Conservation (phyloP, 164 flowering plant genomes). For the Aristolochia contorta region DNA sequence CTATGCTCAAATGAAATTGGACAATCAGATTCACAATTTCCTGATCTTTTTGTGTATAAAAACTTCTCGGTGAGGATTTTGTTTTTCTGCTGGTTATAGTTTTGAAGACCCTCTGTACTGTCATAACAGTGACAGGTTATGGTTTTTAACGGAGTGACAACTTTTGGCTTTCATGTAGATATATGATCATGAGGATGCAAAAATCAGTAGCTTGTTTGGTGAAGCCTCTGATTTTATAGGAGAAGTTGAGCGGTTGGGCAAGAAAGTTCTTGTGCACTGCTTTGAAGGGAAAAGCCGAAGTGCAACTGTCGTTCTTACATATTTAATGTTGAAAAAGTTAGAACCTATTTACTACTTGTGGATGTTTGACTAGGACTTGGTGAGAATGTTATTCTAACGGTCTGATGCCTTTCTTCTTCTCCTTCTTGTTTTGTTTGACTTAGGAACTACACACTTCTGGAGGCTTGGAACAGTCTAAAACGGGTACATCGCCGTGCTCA, state of each 20-base stretch:
- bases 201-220: conserved; percentile 61
- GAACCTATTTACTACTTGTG: conserved; percentile 6
- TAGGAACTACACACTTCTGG: conserved; percentile 64
- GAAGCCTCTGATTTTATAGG: conserved; percentile 75
- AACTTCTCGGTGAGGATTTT: conserved; percentile 73
- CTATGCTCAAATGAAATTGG: conserved; percentile 96
- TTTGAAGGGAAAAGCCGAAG: conserved; percentile 98
- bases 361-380: neutral
- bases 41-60: conserved; percentile 69
- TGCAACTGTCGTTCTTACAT: conserved; percentile 87
- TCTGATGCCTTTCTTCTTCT: neutral
- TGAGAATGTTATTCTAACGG: neutral
- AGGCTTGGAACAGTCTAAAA: conserved; percentile 82
- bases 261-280: conserved; percentile 89
- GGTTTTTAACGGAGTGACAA: neutral
- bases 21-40: conserved; percentile 88
- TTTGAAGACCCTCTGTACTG: too few relatives aligned
- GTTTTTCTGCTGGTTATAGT: neutral
- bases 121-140: too few relatives aligned
- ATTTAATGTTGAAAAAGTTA: conserved; percentile 88
- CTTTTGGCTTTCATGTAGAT: conserved; percentile 36
- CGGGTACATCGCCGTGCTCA: conserved; percentile 83
- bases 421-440: conserved; percentile 2
- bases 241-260: conserved; percentile 53
- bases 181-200: conserved; percentile 65